Base-by-base conservation (phyloP, 1,284 basidiomycete genomes). In the Ceratorhiza oryzae-sativae region DNA sequence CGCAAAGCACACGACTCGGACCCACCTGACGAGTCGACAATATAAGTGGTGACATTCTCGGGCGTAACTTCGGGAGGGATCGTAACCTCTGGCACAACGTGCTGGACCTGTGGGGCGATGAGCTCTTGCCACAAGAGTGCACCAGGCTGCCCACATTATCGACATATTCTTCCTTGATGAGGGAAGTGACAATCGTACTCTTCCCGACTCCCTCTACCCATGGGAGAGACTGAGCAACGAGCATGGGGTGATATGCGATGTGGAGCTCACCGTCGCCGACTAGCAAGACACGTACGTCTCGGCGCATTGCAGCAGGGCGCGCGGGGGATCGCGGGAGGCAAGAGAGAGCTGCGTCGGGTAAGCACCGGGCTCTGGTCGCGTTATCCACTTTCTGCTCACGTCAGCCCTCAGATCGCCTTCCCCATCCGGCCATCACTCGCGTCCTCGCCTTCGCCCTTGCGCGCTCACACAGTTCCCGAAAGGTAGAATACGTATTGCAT, bases 31-130 rank as follows among this genome's bases (percentile, higher is more conserved):
- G 95, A 95, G 80, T 97, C 95, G 60, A 97, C 92, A 74, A 97
- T 97, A 78, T 95, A 93, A 4, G 95, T 97, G 1, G 95, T 97
- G 42, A 97, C 93, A 79, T 96, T 95, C 83, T 95, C 94, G 58
- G 95, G 93, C 20, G 95, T 96, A 56, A 97, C 94, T 81, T 95
- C 93, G 78, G 95, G 94, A 8, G 95, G 95, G 72, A 97, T 96
- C 4, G 95, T 97, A 58, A 97, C 94, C 81, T 97, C 95, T 15
- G 95, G 95, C 20, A 97, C 90, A 78, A 96, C 86, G 77, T 94
- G 93, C 81, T 92, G 94, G 71, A 94, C 94, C 93, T 93, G 76
- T 77, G 2, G 73, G 48, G 68, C 72, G 45, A 67, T 27, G 42
- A 72, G 20, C 53, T 20, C 34, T 42, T n/a, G 20, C 30, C 9